Evolutionary conservation across 1,284 basidiomycete species (phyloP), one percentile per base, ranked within the genome.

Genomic region (Cystobasidium pallidum): DNA sequence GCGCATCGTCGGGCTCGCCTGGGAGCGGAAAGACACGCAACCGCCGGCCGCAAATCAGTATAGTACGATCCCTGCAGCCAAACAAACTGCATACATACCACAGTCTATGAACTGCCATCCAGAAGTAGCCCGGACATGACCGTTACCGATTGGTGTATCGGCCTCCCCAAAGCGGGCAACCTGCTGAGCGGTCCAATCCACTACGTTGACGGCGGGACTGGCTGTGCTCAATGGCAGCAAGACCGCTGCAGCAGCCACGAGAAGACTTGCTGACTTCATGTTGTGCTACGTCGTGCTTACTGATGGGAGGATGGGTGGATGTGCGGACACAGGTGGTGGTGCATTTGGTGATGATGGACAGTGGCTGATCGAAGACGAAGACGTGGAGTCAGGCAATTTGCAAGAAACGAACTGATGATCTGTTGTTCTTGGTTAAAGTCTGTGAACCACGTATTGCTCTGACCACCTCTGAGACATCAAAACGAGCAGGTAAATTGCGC

Each of bases 91-190:
- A 13, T 30, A 73, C 78, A 26, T n/a, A 78, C 78, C 78, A 54
- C 78, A 78, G 49, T 78, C 78, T 51, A 55, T 67, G 74, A 77
- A 78, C 8, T 72, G 66, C 78, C 78, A 78, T 30, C 63, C 71
- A 2, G 75, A 75, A 47, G 62, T 55, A 0, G 77, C 75, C 8
- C 72, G 73, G 1, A 76, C 73, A 2, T 7, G 68, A 19, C 51
- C 66, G 32, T 58, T 52, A 41, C 49, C 43, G 19, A 28, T 30
- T 34, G 57, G 28, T 19, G 70, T 19, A 21, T 70, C 57, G 11
- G 45, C 21, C 24, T 55, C 57, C 13, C 75, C 76, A 24, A 77
- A 24, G 19, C 43, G 58, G 8, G 72, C 72, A 36, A 77, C 63
- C 34, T 52, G 43, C 26, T 71, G 73, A 0, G 76, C 74, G 30